Conservation (phyloP, 768 basidiomycete species). For the Collybiopsis confluens region DNA sequence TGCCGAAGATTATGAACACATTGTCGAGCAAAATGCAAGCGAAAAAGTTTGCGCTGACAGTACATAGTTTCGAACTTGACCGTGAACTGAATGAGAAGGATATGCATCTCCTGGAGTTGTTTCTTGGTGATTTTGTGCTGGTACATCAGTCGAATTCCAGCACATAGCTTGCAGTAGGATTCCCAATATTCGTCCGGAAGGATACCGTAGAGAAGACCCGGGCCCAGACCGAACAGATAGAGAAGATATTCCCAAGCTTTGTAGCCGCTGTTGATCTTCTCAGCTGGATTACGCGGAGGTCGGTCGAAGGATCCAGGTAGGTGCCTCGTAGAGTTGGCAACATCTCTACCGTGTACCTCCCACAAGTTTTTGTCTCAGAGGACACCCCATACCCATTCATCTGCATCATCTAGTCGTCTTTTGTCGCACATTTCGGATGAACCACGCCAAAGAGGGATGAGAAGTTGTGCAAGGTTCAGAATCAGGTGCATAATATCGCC, state of each 20-base stretch:
- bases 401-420: constrained; percentile 1
- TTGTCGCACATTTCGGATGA: background rate
- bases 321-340: constrained; percentile 16
- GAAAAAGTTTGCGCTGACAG: background rate
- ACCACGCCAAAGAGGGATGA: constrained; percentile 20
- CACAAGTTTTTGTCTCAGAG: constrained; percentile 14
- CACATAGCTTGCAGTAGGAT: constrained; percentile 9
- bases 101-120: background rate
- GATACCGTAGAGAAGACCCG: constrained; percentile 6
- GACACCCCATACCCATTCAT: constrained; percentile 15
- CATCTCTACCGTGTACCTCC: constrained; percentile 21
- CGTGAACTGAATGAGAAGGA: background rate
- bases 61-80: background rate
- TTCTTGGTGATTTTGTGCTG: background rate
- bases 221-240: constrained; percentile 12
- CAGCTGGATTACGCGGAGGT: constrained; percentile 25
- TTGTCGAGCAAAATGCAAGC: background rate
- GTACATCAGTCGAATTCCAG: background rate
- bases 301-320: constrained; percentile 28
- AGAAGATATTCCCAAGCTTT: constrained; percentile 14
- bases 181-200: constrained; percentile 5
- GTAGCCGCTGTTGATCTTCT: constrained; percentile 24
- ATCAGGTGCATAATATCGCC: constrained; percentile 28
- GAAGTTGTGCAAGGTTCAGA: constrained; percentile 25
- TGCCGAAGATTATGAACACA: background rate